Conservation (phyloP, 208 protist genomes). For the Endotrypanum monterogeii region DNA sequence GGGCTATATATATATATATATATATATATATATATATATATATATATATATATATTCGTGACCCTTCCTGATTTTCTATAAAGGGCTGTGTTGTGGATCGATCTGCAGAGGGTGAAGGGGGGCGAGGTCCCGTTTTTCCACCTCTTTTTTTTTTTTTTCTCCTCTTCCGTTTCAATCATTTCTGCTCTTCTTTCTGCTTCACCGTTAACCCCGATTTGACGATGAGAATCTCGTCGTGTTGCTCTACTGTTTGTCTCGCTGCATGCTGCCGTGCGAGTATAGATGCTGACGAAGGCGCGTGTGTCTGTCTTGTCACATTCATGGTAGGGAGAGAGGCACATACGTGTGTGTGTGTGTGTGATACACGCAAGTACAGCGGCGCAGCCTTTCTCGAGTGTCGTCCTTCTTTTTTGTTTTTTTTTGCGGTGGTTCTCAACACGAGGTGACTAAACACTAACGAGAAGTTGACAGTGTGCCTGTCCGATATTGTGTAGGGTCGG, state of each 20-base stretch:
- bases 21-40: no score
- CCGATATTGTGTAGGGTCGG: neutral
- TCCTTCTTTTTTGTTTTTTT: neutral
- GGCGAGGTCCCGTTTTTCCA: no score
- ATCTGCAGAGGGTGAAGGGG: no score
- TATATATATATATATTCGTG: no score
- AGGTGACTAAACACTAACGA: neutral
- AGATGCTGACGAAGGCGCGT: neutral
- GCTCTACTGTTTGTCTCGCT: neutral
- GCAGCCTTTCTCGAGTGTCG: neutral
- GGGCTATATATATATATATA: no score
- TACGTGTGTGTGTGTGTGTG: neutral
- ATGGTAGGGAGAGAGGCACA: neutral
- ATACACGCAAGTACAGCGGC: neutral
- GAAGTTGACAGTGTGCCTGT: neutral
- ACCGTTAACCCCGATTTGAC: no score
- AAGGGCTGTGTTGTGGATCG: no score
- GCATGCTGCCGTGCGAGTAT: neutral
- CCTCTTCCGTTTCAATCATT: conserved; percentile 8
- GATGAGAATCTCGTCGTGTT: conserved; percentile 1
- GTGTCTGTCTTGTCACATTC: neutral
- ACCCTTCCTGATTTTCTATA: no score
- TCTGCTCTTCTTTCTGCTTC: no score
- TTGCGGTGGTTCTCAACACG: neutral
- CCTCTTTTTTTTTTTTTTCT: conserved; percentile 9